Percentiles rank a stretch among this genome's conserved stretches.
Conservation (phyloP, 176 grass and related monocot genomes). For the Eragrostis curvula region DNA sequence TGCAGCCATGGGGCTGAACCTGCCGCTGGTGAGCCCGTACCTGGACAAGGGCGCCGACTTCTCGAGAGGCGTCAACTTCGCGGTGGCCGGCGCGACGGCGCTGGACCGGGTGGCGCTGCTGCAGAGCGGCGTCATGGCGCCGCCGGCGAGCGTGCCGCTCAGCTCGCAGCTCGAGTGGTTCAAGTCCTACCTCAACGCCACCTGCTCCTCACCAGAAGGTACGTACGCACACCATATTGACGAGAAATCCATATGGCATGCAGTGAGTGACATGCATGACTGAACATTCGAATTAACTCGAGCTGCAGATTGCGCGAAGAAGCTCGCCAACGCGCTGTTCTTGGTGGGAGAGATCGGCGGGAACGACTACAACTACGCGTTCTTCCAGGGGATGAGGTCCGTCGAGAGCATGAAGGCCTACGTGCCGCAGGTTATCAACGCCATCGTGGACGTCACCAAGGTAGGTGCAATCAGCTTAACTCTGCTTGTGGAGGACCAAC, state of each 20-base stretch:
- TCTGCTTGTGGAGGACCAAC: too few species aligned
- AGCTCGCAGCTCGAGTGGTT: constrained; percentile 87
- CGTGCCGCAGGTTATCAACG: constrained; percentile 72
- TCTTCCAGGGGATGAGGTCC: constrained; percentile 55
- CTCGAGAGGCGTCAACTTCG: constrained; percentile 77
- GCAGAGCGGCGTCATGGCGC: constrained; percentile 43
- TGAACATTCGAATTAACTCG: too few species aligned
- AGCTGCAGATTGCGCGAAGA: constrained; percentile 71
- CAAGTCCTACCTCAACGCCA: constrained; percentile 67
- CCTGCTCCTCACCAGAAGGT: constrained; percentile 65
- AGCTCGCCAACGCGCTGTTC: constrained; percentile 64
- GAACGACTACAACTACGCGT: constrained; percentile 96
- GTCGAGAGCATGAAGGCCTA: constrained; percentile 60
- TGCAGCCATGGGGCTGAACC: constrained; percentile 78
- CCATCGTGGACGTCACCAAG: constrained; percentile 64
- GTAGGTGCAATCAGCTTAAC: constrained; percentile 33
- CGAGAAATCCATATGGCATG: too few species aligned
- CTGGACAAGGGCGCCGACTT: constrained; percentile 69
- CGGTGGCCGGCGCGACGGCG: constrained; percentile 85
- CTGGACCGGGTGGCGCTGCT: constrained; percentile 58
- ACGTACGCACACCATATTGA: too few species aligned
- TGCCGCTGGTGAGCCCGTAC: constrained; percentile 76
- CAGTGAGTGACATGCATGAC: too few species aligned
- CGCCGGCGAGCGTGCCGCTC: constrained; percentile 63
- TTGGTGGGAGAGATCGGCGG: constrained; percentile 94